Evolutionary conservation across 1,284 basidiomycete species (phyloP).

Genomic region (Microbotryomycetes sp.): DNA sequence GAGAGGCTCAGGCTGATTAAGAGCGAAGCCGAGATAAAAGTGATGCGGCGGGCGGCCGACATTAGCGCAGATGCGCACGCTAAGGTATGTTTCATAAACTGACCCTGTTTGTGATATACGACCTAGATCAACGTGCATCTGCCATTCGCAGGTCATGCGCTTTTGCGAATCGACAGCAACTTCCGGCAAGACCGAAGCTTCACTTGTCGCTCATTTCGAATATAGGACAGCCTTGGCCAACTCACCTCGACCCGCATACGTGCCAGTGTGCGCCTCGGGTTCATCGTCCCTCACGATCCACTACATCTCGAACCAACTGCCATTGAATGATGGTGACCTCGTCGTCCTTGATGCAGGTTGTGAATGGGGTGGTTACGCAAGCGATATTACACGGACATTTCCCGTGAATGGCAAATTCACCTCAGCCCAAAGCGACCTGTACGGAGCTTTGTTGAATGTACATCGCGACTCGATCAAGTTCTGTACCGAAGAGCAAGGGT

Average conservation of each 20-base stretch:
- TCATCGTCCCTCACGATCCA: slow-evolving; percentile 70
- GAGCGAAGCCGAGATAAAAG: slow-evolving; percentile 58
- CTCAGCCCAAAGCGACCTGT: slow-evolving; percentile 75
- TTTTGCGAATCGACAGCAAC: slow-evolving; percentile 50
- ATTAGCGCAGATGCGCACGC: slow-evolving; percentile 69
- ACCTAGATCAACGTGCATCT: background rate
- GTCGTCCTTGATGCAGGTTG: slow-evolving; percentile 71
- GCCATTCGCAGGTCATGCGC: slow-evolving; percentile 54
- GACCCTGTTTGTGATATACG: no score
- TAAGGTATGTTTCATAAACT: slow-evolving; percentile 50
- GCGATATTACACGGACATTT: slow-evolving; percentile 92
- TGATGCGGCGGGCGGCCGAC: slow-evolving; percentile 68
- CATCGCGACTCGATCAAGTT: slow-evolving; percentile 62
- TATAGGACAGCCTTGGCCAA: slow-evolving; percentile 73
- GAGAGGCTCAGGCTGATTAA: slow-evolving; percentile 62
- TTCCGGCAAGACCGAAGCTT: slow-evolving; percentile 60
- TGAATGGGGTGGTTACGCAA: slow-evolving; percentile 73
- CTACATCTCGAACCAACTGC: slow-evolving; percentile 81
- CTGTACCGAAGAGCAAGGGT: slow-evolving; percentile 53
- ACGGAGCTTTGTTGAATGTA: slow-evolving; percentile 69
- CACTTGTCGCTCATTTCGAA: slow-evolving; percentile 78
- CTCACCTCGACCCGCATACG: slow-evolving; percentile 70
- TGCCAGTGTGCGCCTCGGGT: slow-evolving; percentile 89
- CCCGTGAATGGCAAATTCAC: slow-evolving; percentile 77
- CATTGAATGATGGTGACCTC: slow-evolving; percentile 64